A percentile compares a stretch with the other conserved stretches of the same genome.
Conservation (phyloP, 306 rosid species). For the Ceratonia siliqua region DNA sequence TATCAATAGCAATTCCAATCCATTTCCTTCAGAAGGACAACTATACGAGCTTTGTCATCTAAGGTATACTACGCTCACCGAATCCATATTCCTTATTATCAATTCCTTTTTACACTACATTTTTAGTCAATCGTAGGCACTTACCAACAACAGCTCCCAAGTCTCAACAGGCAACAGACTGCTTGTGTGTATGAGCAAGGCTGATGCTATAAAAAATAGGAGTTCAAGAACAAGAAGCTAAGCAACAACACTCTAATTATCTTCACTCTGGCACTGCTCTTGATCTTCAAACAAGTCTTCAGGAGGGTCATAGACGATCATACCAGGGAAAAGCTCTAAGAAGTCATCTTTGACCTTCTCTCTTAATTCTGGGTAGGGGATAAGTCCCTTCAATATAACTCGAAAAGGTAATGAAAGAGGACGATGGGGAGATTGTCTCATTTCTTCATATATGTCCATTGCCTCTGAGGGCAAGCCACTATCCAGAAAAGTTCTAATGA, state of each 20-base stretch:
- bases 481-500: conserved; percentile 70
- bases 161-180: not conserved
- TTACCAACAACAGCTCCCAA: not conserved
- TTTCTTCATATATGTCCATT: conserved; percentile 75
- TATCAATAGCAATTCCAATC: not conserved
- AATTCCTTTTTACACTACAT: too few species aligned
- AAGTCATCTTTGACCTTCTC: conserved; percentile 81
- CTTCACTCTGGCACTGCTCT: conserved; percentile 38
- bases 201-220: not conserved
- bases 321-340: conserved; percentile 81
- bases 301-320: conserved; percentile 88
- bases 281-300: conserved; percentile 86
- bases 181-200: not conserved
- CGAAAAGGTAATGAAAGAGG: conserved; percentile 88
- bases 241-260: conserved; percentile 26
- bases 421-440: conserved; percentile 81
- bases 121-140: not conserved
- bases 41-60: not conserved
- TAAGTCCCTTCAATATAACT: conserved; percentile 83
- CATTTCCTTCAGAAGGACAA: not conserved
- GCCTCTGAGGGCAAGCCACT: conserved; percentile 71
- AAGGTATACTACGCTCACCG: not conserved
- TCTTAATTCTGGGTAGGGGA: conserved; percentile 81
- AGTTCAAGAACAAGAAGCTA: not conserved
- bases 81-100: not conserved